Base-by-base conservation (phyloP, 495 filamentous ascomycete species). In the Chaetomium fimeti region DNA sequence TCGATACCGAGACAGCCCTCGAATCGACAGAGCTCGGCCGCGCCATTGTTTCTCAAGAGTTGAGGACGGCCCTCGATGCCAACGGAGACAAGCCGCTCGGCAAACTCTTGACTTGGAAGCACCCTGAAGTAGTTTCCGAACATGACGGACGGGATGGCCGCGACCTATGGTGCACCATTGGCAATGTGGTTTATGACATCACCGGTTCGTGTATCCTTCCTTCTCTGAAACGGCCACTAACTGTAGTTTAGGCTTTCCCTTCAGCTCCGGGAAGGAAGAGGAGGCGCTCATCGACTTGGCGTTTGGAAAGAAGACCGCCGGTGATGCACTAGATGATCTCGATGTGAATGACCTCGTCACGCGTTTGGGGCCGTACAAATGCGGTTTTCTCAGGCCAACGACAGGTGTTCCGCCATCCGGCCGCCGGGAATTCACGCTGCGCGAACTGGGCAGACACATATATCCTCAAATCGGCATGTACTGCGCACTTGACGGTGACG, bases 381-480 rank as follows among this genome's bases (percentile, higher is more conserved):
- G 58, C 28, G 58, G 58, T n/a, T 60, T 7, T 22, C 45, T 60
- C n/a, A 60, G 29, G 29, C 45, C 51, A 20, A 28, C n/a, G 20
- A 6, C 25, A 2, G 12, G 5, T 3, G 8, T 20, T 3, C 12
- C n/a, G 5, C 58, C 45, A 1, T 12, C 7, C 2, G 1, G 20
- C 15, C 48, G 48, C 24, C 61, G 61, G 3, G 9, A n/a, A 0
- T 62, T 62, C 40, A 62, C 61, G 1, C 1, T 55, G 51, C 38
- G 61, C 2, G 61, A 62, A 12, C 38, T 55, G 4, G 38, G 42
- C 7, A 29, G 57, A 15, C 32, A 65, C 56, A 47, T 65, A 24
- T 54, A 29, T 47, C 55, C 36, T 0, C 45, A 54, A 13, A 18
- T 60, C 6, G 63, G 63, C 13, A 52, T 65, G 63, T 65, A 65